Percentiles rank a stretch among this genome's conserved stretches.
phyloP scores from a whole-genome alignment of 208 protist species.

The Naegleria lovaniensis region DNA sequence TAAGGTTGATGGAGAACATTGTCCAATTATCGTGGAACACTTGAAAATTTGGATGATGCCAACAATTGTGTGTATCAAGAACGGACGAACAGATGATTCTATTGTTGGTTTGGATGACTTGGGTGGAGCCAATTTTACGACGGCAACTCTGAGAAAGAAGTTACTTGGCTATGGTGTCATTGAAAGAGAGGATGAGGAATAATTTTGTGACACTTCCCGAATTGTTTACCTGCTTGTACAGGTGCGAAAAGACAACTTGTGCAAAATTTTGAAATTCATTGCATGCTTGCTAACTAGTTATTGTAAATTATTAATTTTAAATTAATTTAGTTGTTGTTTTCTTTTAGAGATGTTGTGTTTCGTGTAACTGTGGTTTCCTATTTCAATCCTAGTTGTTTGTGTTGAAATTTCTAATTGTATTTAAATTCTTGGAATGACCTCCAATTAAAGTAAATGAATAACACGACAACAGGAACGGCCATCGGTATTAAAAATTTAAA shows the following conservation, averaged over 20 bases:
- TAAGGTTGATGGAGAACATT: constrained; percentile 37
- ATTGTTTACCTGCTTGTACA: too few relatives aligned
- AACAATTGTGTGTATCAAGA: constrained; percentile 33
- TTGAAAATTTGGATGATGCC: constrained; percentile 38
- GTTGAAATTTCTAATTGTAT: too few relatives aligned
- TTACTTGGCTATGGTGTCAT: not conserved
- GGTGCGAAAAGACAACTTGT: too few relatives aligned
- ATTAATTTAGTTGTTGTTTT: not conserved
- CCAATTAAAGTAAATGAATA: not conserved
- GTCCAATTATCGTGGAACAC: constrained; percentile 36
- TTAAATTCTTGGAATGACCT: not conserved
- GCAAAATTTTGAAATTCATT: too few relatives aligned
- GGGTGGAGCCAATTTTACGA: not conserved
- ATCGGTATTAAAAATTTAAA: not conserved
- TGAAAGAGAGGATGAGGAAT: not conserved
- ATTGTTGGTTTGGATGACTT: constrained; percentile 47
- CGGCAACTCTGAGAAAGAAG: not conserved
- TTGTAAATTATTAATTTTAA: not conserved
- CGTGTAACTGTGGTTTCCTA: too few relatives aligned
- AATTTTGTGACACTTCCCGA: not conserved
- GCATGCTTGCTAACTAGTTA: too few relatives aligned
- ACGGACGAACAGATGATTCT: constrained; percentile 30
- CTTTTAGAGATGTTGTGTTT: too few relatives aligned
- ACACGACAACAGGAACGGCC: not conserved
- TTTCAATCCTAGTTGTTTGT: too few relatives aligned